phyloP scores from a whole-genome alignment of 2,329 filamentous ascomycete species.

The Fusarium ramigenum region DNA sequence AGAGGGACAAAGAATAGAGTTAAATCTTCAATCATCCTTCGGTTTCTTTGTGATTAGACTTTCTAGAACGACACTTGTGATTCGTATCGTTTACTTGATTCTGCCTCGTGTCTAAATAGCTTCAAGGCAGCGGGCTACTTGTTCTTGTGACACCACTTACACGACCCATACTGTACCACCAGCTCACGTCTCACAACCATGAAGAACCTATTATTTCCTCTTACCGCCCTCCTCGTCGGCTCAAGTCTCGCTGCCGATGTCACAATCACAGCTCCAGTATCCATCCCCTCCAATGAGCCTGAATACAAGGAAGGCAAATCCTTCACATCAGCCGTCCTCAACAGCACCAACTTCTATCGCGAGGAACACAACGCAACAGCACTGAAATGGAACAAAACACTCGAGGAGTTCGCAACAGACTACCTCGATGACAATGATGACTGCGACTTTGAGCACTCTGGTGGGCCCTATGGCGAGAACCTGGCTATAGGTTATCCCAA shows the following conservation, averaged over 20 bases:
- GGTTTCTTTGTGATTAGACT: not conserved
- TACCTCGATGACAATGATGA: slow-evolving; percentile 55
- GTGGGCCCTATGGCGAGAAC: slow-evolving; percentile 77
- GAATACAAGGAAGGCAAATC: slow-evolving; percentile 42
- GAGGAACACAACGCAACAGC: slow-evolving; percentile 66
- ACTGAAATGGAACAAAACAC: slow-evolving; percentile 72
- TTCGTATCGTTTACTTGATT: not conserved
- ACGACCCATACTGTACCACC: slow-evolving; percentile 2
- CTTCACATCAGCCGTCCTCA: slow-evolving; percentile 67
- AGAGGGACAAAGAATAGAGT: slow-evolving; percentile 14
- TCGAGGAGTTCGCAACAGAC: slow-evolving; percentile 62
- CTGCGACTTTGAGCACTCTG: slow-evolving; percentile 65
- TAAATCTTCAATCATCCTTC: slow-evolving; percentile 1
- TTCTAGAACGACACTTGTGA: not conserved
- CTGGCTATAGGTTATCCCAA: slow-evolving; percentile 74
- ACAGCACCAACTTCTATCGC: slow-evolving; percentile 74
- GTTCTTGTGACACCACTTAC: slow-evolving; percentile 18
- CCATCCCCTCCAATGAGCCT: slow-evolving; percentile 50
- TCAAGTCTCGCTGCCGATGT: slow-evolving; percentile 37
- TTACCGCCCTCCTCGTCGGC: slow-evolving; percentile 19
- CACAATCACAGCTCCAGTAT: slow-evolving; percentile 48
- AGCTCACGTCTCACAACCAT: slow-evolving; percentile 19
- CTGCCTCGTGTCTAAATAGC: not conserved
- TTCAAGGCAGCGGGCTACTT: not conserved
- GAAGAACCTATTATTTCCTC: slow-evolving; percentile 14